phyloP scores from a whole-genome alignment of 164 flowering plant species.

The Chimonanthus praecox region DNA sequence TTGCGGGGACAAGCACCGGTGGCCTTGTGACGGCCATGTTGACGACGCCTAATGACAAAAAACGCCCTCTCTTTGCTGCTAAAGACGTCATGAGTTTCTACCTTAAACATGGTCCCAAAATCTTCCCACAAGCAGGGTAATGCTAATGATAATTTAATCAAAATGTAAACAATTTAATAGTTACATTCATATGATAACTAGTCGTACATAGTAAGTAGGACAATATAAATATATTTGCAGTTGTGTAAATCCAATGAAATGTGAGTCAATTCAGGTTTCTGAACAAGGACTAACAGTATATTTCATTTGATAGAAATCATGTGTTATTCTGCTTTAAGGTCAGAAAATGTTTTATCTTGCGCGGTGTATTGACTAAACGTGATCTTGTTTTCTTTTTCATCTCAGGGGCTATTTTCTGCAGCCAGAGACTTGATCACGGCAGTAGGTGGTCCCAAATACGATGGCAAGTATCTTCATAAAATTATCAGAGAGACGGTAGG shows the following conservation, averaged over 20 bases:
- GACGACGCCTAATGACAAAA: constrained; percentile 7
- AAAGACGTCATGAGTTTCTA: constrained; percentile 12
- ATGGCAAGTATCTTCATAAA: constrained; percentile 35
- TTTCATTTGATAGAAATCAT: no score
- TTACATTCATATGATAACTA: no score
- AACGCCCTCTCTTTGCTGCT: constrained; percentile 12
- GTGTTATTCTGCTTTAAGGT: no score
- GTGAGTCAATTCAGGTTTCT: no score
- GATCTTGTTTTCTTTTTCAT: neutral
- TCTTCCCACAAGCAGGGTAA: constrained; percentile 10
- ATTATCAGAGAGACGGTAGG: constrained; percentile 8
- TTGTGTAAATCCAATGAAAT: no score
- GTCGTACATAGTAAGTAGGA: no score
- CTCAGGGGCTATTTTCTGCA: neutral
- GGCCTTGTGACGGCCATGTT: constrained; percentile 13
- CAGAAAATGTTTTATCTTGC: no score
- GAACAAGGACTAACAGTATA: no score
- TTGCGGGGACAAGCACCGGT: constrained; percentile 17
- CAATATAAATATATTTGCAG: no score
- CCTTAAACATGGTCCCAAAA: constrained; percentile 8
- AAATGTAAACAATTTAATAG: neutral
- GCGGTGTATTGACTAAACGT: neutral
- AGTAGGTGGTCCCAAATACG: constrained; percentile 30
- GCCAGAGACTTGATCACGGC: constrained; percentile 1
- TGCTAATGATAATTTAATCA: neutral